phyloP scores from a whole-genome alignment of 1,284 basidiomycete genomes.

The Neolentinus lepideus region DNA sequence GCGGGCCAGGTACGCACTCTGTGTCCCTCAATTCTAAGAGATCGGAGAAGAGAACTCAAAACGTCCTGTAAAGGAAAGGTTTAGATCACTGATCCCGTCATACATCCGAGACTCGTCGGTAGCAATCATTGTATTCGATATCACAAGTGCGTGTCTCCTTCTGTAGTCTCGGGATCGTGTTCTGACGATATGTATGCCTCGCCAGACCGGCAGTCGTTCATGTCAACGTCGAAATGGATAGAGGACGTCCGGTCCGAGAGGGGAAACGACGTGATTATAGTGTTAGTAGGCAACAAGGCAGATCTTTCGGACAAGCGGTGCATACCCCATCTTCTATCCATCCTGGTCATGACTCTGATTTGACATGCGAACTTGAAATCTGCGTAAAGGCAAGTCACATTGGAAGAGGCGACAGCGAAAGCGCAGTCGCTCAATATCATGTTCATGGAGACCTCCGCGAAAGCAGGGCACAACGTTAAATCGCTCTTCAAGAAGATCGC shows the following conservation, averaged over 20 bases:
- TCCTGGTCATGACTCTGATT: neutral
- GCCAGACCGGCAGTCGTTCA: slow-evolving; percentile 90
- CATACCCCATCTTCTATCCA: slow-evolving; percentile 12
- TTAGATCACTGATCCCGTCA: slow-evolving; percentile 95
- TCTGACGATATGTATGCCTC: neutral
- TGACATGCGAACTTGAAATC: slow-evolving; percentile 1
- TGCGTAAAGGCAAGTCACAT: slow-evolving; percentile 83
- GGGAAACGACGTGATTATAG: slow-evolving; percentile 98
- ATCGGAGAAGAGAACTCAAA: neutral
- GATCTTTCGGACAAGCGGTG: slow-evolving; percentile 92
- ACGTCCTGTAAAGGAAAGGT: slow-evolving; percentile 72
- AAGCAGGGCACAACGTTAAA: slow-evolving; percentile 99
- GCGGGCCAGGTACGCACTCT: slow-evolving; percentile 75
- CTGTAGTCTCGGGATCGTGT: neutral
- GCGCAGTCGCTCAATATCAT: slow-evolving; percentile 93
- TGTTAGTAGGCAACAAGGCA: slow-evolving; percentile 98
- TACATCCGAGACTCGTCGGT: slow-evolving; percentile 99
- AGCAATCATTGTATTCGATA: slow-evolving; percentile 97
- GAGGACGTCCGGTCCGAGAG: slow-evolving; percentile 98
- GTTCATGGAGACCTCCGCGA: slow-evolving; percentile 99
- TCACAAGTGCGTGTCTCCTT: slow-evolving; percentile 72
- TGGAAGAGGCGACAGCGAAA: slow-evolving; percentile 93
- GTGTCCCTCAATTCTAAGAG: neutral
- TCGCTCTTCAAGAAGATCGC: slow-evolving; percentile 99
- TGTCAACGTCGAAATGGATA: slow-evolving; percentile 99